These are phyloP conservation scores for Ocimum tenuiflorum DNA, from an alignment of 257 asterid species.

Conservation along the genomic window DNA sequence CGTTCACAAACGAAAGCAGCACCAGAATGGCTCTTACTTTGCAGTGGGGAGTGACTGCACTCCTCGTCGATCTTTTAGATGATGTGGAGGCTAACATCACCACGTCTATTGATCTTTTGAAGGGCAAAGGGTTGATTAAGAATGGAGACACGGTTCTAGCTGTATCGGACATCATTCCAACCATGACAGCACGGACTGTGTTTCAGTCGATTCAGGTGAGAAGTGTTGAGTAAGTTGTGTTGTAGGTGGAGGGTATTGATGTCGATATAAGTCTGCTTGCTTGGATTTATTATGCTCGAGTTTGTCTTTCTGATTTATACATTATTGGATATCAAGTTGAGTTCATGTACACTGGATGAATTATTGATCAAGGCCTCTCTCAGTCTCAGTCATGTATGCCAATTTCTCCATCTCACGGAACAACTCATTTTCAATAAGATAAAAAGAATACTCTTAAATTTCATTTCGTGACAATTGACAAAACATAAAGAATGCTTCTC, in stretches of 20 bases:
- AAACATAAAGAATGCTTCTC: too few species aligned
- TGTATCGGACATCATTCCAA: slow-evolving; percentile 64
- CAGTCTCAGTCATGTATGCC: too few species aligned
- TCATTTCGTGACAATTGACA: too few species aligned
- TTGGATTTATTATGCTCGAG: background rate
- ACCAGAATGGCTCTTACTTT: slow-evolving; percentile 65
- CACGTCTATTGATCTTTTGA: slow-evolving; percentile 46
- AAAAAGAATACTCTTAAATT: background rate
- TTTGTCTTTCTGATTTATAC: background rate
- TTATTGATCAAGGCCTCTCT: background rate
- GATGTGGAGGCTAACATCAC: slow-evolving; percentile 59
- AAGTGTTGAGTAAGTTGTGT: too few species aligned
- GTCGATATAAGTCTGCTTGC: background rate
- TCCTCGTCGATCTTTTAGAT: slow-evolving; percentile 57
- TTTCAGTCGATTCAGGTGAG: slow-evolving; percentile 75
- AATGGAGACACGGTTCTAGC: slow-evolving; percentile 48
- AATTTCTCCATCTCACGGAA: too few species aligned
- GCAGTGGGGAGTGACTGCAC: slow-evolving; percentile 78
- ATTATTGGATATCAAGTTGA: too few species aligned
- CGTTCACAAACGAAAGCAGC: slow-evolving; percentile 56
- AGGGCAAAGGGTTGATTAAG: slow-evolving; percentile 51
- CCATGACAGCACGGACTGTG: slow-evolving; percentile 39
- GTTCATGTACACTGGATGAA: background rate
- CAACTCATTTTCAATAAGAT: background rate
- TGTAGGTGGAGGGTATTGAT: slow-evolving; percentile 12